These are phyloP conservation scores for Mortierella sp. DNA, from an alignment of 371 early-diverging fungal genomes.

Conservation along the genomic window DNA sequence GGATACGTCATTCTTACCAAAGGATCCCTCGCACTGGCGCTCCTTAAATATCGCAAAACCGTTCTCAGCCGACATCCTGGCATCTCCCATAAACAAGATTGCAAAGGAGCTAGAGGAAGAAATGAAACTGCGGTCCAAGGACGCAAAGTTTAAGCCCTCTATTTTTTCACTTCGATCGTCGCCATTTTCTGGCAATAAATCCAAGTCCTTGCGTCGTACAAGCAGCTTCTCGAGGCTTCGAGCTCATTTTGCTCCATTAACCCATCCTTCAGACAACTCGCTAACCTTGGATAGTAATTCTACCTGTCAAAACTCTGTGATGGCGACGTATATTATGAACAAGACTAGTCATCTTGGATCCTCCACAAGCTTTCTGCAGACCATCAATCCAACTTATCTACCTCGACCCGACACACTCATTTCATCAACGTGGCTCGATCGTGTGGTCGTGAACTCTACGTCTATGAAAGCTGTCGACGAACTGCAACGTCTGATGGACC, in stretches of 20 bases:
- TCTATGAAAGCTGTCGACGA: constrained; percentile 73
- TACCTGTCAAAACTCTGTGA: constrained; percentile 58
- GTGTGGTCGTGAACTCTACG: constrained; percentile 79
- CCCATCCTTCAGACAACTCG: not conserved
- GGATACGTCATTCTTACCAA: constrained; percentile 78
- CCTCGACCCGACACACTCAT: constrained; percentile 68
- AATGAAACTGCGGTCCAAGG: constrained; percentile 20
- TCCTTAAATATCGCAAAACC: constrained; percentile 78
- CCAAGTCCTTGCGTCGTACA: constrained; percentile 1
- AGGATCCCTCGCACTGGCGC: constrained; percentile 73
- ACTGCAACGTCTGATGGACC: constrained; percentile 57
- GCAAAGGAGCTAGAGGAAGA: constrained; percentile 22
- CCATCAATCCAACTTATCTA: constrained; percentile 79
- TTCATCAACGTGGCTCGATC: constrained; percentile 77
- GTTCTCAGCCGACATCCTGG: constrained; percentile 38
- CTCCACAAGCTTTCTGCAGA: constrained; percentile 65
- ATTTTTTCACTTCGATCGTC: constrained; percentile 18
- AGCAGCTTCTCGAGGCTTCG: constrained; percentile 9
- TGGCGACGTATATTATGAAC: constrained; percentile 71
- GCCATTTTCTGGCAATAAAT: not conserved
- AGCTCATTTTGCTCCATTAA: constrained; percentile 10
- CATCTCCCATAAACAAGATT: constrained; percentile 26
- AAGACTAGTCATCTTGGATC: constrained; percentile 54
- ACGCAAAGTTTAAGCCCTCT: constrained; percentile 14
- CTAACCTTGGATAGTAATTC: constrained; percentile 13